Conservation (phyloP, 2,329 filamentous ascomycete species). For the Talaromyces sp. region DNA sequence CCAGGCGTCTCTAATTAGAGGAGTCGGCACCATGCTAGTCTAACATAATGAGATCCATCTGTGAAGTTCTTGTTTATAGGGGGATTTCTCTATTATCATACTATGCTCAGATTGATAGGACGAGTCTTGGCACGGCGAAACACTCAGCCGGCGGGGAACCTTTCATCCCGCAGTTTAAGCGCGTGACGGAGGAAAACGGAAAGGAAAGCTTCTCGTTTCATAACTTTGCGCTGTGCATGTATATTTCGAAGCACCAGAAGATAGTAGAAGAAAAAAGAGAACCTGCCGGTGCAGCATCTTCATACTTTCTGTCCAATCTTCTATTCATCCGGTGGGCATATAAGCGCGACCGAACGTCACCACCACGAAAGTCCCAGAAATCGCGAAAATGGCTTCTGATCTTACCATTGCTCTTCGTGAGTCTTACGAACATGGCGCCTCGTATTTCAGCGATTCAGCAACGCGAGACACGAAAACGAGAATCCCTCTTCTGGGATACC, state of each 20-base stretch:
- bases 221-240: background rate
- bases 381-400: constrained; percentile 12
- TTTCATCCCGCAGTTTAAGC: background rate
- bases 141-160: constrained; percentile 2
- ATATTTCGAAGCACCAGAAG: background rate
- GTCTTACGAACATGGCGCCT: constrained; percentile 13
- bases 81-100: no score
- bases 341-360: background rate
- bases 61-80: no score
- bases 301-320: background rate
- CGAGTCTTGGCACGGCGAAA: constrained; percentile 11
- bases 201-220: background rate
- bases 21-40: background rate
- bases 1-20: background rate
- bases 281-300: background rate
- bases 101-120: no score
- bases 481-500: constrained; percentile 17
- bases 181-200: background rate
- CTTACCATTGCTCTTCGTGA: constrained; percentile 12
- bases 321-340: background rate
- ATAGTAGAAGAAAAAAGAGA: background rate
- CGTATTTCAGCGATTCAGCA: background rate
- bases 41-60: no score
- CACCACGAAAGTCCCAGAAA: background rate
- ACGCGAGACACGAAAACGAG: constrained; percentile 2